Evolutionary conservation across 2,329 filamentous ascomycete species (phyloP).

Genomic region (Pestalotiopsis sp.): DNA sequence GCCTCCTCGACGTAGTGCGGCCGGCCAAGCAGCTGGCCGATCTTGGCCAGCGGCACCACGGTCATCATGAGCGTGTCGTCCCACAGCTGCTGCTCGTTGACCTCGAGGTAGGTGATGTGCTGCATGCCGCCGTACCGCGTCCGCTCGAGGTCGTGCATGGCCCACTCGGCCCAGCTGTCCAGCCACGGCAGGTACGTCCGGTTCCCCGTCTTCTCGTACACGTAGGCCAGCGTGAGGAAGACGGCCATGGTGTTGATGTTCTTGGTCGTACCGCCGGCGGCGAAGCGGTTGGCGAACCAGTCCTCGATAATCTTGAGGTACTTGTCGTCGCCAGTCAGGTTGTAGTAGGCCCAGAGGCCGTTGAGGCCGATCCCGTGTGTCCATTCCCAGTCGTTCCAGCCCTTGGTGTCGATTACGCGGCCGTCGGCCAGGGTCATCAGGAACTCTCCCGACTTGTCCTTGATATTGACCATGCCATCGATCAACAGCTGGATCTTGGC

Average conservation of each 20-base stretch:
- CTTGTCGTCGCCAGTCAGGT: slow-evolving; percentile 63
- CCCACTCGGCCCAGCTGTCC: slow-evolving; percentile 82
- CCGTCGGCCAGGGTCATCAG: slow-evolving; percentile 71
- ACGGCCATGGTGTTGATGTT: slow-evolving; percentile 87
- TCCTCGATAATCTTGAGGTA: slow-evolving; percentile 68
- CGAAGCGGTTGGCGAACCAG: slow-evolving; percentile 73
- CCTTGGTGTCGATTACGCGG: slow-evolving; percentile 80
- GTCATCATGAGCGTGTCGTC: slow-evolving; percentile 91
- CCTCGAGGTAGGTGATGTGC: slow-evolving; percentile 71
- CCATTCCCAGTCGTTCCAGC: slow-evolving; percentile 84
- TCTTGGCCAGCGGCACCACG: slow-evolving; percentile 78
- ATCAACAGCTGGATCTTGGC: slow-evolving; percentile 67
- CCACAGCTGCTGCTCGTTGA: slow-evolving; percentile 78
- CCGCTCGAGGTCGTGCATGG: slow-evolving; percentile 73
- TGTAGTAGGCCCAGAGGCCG: slow-evolving; percentile 81
- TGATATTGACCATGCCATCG: slow-evolving; percentile 75
- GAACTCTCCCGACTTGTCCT: slow-evolving; percentile 74
- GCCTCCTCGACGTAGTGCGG: slow-evolving; percentile 78
- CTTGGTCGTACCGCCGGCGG: slow-evolving; percentile 74
- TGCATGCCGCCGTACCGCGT: slow-evolving; percentile 75
- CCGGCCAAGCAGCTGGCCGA: slow-evolving; percentile 68
- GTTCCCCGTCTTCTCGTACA: slow-evolving; percentile 76
- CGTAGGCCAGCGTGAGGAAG: slow-evolving; percentile 72
- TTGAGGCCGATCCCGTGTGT: slow-evolving; percentile 80
- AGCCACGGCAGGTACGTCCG: slow-evolving; percentile 74